Percentiles rank a stretch among this genome's conserved stretches.
phyloP scores from a whole-genome alignment of 2,329 filamentous ascomycete genomes.

The Trichoderma guizhouense region DNA sequence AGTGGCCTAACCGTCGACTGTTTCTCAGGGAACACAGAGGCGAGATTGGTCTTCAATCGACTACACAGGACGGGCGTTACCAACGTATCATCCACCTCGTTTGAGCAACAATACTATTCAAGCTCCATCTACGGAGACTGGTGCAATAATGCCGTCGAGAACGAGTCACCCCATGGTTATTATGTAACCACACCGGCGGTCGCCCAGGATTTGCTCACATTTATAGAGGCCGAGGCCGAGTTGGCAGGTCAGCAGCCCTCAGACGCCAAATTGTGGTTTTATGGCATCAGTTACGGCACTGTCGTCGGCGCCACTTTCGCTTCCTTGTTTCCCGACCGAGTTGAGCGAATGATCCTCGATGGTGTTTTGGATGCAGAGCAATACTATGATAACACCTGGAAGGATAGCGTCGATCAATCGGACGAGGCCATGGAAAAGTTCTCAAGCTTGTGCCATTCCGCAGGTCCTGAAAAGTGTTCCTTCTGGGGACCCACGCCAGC shows the following conservation, averaged over 20 bases:
- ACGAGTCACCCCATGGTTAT: not conserved
- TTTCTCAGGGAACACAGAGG: not conserved
- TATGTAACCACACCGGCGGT: not conserved
- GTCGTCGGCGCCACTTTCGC: slow-evolving; percentile 34
- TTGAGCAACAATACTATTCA: not conserved
- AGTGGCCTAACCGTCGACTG: not conserved
- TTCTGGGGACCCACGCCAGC: slow-evolving; percentile 1
- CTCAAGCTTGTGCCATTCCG: slow-evolving; percentile 16
- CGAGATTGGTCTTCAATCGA: not conserved
- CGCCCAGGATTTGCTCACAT: not conserved
- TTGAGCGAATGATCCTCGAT: slow-evolving; percentile 25
- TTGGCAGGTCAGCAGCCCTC: not conserved
- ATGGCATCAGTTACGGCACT: slow-evolving; percentile 33
- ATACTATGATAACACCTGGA: slow-evolving; percentile 25
- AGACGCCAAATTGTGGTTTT: not conserved
- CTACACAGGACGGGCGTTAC: not conserved
- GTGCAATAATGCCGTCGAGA: not conserved
- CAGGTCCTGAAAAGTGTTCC: not conserved
- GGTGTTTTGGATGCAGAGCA: slow-evolving; percentile 26
- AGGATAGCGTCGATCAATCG: slow-evolving; percentile 25
- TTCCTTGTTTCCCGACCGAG: slow-evolving; percentile 27
- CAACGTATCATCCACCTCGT: not conserved
- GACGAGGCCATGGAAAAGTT: slow-evolving; percentile 25
- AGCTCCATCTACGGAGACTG: slow-evolving; percentile 3
- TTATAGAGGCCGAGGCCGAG: not conserved